phyloP scores from a whole-genome alignment of 2,329 filamentous ascomycete species.

The Akanthomyces dipterigenus region DNA sequence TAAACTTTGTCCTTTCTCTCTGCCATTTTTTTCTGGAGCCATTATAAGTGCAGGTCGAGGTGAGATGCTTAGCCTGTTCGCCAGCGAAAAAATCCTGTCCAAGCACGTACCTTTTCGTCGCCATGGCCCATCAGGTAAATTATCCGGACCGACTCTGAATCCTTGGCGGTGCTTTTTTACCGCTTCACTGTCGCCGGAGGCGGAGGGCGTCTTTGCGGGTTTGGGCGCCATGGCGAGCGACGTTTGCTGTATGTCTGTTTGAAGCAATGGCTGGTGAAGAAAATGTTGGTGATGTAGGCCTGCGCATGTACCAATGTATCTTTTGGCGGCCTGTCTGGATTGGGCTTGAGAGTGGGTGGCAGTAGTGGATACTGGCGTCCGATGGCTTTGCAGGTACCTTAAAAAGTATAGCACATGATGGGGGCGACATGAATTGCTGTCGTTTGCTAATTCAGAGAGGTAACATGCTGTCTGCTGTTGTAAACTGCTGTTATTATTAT shows the following conservation, averaged over 20 bases:
- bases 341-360: constrained; percentile 3
- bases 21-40: neutral
- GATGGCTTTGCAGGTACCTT: neutral
- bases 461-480: neutral
- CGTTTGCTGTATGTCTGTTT: neutral
- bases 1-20: neutral
- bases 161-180: constrained; percentile 57
- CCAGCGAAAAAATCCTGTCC: neutral
- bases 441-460: neutral
- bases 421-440: neutral
- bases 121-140: constrained; percentile 85
- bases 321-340: neutral
- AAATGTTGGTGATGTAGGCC: neutral
- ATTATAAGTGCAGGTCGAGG: neutral
- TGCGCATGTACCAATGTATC: neutral
- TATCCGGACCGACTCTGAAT: constrained; percentile 81
- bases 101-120: constrained; percentile 58
- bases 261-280: neutral
- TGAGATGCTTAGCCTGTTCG: neutral
- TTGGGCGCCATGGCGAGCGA: constrained; percentile 25
- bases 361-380: neutral
- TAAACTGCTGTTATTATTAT: too few relatives aligned
- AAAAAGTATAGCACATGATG: neutral
- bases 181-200: constrained; percentile 29
- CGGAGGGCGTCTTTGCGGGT: constrained; percentile 26